phyloP scores from a whole-genome alignment of 1,284 basidiomycete genomes.

The Rhizopogon hawkerae region DNA sequence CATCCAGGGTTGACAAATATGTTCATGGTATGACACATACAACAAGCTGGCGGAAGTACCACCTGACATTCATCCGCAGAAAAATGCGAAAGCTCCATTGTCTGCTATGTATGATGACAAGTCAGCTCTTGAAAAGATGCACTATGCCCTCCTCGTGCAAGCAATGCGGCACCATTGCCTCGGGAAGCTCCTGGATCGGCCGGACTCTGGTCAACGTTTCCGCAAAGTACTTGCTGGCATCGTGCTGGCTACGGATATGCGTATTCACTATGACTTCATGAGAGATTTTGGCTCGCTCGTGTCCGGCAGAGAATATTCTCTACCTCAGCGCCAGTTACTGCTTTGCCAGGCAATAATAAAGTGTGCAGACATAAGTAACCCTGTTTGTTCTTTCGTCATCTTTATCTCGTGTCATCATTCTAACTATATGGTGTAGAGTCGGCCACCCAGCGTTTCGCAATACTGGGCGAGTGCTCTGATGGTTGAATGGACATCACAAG shows the following conservation, averaged over 20 bases:
- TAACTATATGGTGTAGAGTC: conserved; percentile 47
- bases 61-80: conserved; percentile 39
- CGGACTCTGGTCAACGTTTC: conserved; percentile 44
- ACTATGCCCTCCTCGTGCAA: conserved; percentile 75
- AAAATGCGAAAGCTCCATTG: conserved; percentile 85
- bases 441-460: conserved; percentile 83
- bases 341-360: conserved; percentile 90
- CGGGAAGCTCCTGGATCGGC: conserved; percentile 51
- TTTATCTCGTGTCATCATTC: conserved; percentile 6
- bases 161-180: conserved; percentile 79
- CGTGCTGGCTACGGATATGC: conserved; percentile 90
- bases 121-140: conserved; percentile 89
- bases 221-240: conserved; percentile 70
- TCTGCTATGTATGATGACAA: conserved; percentile 83
- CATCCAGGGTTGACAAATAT: conserved; percentile 88
- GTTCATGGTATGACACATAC: conserved; percentile 67
- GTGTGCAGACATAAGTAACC: conserved; percentile 95
- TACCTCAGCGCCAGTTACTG: conserved; percentile 52
- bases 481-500: conserved; percentile 86
- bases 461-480: conserved; percentile 85
- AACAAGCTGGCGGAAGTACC: neutral
- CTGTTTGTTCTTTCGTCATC: conserved; percentile 46
- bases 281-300: conserved; percentile 45
- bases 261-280: conserved; percentile 82
- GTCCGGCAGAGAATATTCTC: conserved; percentile 33